Evolutionary conservation across 768 basidiomycete species (phyloP).

Genomic region (Amanita subjunquillea): DNA sequence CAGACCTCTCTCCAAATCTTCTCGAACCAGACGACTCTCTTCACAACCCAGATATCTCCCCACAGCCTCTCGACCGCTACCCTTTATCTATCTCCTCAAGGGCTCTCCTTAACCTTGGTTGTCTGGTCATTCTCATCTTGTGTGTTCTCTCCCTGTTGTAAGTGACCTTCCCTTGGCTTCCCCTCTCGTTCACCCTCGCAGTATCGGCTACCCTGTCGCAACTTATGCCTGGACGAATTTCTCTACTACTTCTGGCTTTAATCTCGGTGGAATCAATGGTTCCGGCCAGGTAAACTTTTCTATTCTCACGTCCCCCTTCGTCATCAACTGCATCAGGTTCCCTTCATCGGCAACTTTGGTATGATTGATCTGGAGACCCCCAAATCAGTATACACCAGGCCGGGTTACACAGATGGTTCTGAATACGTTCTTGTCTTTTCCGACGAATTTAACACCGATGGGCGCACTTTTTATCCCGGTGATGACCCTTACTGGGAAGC

Average conservation of each 20-base stretch:
- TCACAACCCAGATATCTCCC: conserved; percentile 47
- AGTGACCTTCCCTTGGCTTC: conserved; percentile 20
- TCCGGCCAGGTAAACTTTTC: conserved; percentile 42
- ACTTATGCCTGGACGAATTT: background rate
- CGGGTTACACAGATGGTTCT: conserved; percentile 49
- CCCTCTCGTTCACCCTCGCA: conserved; percentile 8
- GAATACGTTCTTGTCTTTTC: conserved; percentile 57
- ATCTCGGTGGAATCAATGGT: conserved; percentile 50
- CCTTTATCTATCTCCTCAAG: conserved; percentile 42
- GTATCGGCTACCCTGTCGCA: conserved; percentile 38
- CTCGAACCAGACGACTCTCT: conserved; percentile 64
- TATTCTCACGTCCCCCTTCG: conserved; percentile 14
- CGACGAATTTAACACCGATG: conserved; percentile 73
- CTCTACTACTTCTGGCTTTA: conserved; percentile 16
- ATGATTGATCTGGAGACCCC: conserved; percentile 57
- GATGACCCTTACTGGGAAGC: conserved; percentile 87
- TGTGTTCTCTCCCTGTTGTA: conserved; percentile 50
- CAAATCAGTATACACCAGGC: conserved; percentile 37
- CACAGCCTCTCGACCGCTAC: conserved; percentile 18
- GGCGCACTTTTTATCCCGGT: conserved; percentile 70
- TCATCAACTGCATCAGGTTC: conserved; percentile 36
- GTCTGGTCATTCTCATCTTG: conserved; percentile 43
- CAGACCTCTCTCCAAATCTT: conserved; percentile 40
- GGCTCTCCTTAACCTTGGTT: conserved; percentile 66
- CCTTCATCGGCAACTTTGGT: conserved; percentile 47